These are phyloP conservation scores for Aspergillus hiratsukae DNA, from an alignment of 2,329 filamentous ascomycete species.

Conservation along the genomic window DNA sequence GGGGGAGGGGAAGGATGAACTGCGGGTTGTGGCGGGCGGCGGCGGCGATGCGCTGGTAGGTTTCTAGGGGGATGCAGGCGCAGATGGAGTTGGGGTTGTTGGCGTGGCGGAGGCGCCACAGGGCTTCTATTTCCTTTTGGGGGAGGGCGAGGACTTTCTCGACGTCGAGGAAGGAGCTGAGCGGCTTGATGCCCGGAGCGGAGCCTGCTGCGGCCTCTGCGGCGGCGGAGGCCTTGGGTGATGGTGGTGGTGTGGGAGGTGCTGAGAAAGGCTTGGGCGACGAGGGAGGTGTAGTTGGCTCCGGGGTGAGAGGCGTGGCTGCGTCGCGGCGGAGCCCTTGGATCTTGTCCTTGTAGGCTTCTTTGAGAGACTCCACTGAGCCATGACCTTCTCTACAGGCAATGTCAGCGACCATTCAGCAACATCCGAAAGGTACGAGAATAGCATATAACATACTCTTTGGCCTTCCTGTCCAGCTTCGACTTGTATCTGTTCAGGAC, in stretches of 20 bases:
- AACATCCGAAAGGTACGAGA: neutral
- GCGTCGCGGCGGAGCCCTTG: slow-evolving; percentile 64
- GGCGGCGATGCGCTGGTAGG: slow-evolving; percentile 67
- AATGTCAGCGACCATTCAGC: slow-evolving; percentile 43
- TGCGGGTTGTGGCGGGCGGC: slow-evolving; percentile 73
- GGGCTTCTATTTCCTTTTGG: slow-evolving; percentile 72
- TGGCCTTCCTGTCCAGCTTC: slow-evolving; percentile 79
- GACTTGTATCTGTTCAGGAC: slow-evolving; percentile 80
- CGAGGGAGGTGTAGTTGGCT: slow-evolving; percentile 33
- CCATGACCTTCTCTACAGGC: slow-evolving; percentile 62
- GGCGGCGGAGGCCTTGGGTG: slow-evolving; percentile 29
- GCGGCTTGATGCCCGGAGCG: slow-evolving; percentile 56
- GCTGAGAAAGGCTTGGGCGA: slow-evolving; percentile 35
- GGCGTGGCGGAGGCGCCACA: slow-evolving; percentile 89
- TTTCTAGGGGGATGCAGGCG: slow-evolving; percentile 69
- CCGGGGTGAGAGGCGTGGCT: slow-evolving; percentile 49
- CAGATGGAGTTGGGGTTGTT: slow-evolving; percentile 70
- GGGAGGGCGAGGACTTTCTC: slow-evolving; percentile 70
- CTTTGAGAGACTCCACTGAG: slow-evolving; percentile 56
- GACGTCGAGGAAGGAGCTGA: slow-evolving; percentile 70
- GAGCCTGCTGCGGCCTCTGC: slow-evolving; percentile 45
- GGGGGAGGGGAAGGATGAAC: slow-evolving; percentile 81
- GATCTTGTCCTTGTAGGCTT: slow-evolving; percentile 83
- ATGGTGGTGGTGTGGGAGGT: slow-evolving; percentile 32
- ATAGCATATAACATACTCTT: slow-evolving; percentile 45